phyloP scores from a whole-genome alignment of 495 filamentous ascomycete genomes.

The Pseudevernia furfuracea region DNA sequence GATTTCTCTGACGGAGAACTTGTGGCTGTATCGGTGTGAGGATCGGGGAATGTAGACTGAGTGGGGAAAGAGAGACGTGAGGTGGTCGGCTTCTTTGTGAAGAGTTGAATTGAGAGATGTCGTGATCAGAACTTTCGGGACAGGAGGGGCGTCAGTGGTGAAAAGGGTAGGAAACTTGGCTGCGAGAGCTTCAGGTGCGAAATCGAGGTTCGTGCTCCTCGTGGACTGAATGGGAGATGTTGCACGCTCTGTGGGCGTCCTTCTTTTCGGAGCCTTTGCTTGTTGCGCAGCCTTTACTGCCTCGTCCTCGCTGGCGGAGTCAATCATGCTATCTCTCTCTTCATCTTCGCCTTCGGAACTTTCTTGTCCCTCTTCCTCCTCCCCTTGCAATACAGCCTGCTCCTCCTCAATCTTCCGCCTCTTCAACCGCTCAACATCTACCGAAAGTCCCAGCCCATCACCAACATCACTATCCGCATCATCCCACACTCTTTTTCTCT shows the following conservation, averaged over 20 bases:
- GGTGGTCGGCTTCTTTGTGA: conserved; percentile 68
- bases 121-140: conserved; percentile 81
- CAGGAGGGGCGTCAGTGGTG: conserved; percentile 46
- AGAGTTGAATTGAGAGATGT: conserved; percentile 78
- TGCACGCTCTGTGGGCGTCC: conserved; percentile 46
- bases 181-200: conserved; percentile 60
- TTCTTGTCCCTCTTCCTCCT: conserved; percentile 20
- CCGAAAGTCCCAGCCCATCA: conserved; percentile 58
- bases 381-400: conserved; percentile 38
- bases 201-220: conserved; percentile 60
- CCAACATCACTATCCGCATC: conserved; percentile 64
- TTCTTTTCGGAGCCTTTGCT: conserved; percentile 33
- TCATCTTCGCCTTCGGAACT: conserved; percentile 14
- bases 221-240: conserved; percentile 54
- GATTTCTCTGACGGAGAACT: conserved; percentile 86
- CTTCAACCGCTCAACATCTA: conserved; percentile 66
- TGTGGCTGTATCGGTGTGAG: conserved; percentile 69
- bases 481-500: conserved; percentile 89
- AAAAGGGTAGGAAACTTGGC: conserved; percentile 80
- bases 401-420: conserved; percentile 59
- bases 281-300: conserved; percentile 24
- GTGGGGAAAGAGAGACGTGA: conserved; percentile 79
- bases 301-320: conserved; percentile 33
- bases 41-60: conserved; percentile 78
- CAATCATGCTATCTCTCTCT: conserved; percentile 29